A percentile compares a stretch with the other conserved stretches of the same genome.
Conservation (phyloP, 805 yeast genomes). For the Clavispora asparagi region DNA sequence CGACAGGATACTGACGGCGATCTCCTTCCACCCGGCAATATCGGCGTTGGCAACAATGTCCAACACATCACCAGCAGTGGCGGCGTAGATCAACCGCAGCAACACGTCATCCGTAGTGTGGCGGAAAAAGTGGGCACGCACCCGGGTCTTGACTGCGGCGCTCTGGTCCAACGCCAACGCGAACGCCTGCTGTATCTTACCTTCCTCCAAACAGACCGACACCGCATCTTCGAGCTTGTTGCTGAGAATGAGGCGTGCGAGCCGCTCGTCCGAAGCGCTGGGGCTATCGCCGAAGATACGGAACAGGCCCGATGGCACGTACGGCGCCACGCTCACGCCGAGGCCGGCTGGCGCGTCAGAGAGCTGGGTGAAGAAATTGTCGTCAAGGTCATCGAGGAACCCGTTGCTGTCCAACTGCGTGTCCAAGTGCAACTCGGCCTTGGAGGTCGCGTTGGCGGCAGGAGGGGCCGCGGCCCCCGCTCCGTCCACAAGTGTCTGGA, state of each 20-base stretch:
- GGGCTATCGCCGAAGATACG: conserved; percentile 25
- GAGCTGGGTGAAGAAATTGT: conserved; percentile 32
- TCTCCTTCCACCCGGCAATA: conserved; percentile 76
- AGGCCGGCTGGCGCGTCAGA: conserved; percentile 2
- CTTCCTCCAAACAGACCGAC: conserved; percentile 56
- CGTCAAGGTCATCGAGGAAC: not conserved
- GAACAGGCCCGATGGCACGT: conserved; percentile 53
- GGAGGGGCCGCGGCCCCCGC: not conserved
- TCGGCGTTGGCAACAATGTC: conserved; percentile 79
- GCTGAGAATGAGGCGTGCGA: conserved; percentile 41
- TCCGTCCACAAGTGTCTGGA: not conserved
- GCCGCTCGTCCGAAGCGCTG: conserved; percentile 26
- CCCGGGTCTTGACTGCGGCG: conserved; percentile 57
- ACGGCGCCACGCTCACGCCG: conserved; percentile 9
- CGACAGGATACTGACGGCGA: conserved; percentile 64
- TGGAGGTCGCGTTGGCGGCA: conserved; percentile 1
- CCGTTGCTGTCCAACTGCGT: conserved; percentile 4
- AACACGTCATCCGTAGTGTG: conserved; percentile 51
- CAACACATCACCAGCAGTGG: conserved; percentile 47
- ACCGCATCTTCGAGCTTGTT: conserved; percentile 69
- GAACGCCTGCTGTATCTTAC: conserved; percentile 71
- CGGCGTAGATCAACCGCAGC: conserved; percentile 70
- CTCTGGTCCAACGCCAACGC: conserved; percentile 69
- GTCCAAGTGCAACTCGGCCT: conserved; percentile 1
- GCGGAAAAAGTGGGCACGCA: conserved; percentile 64